Percentiles rank a stretch among this genome's conserved stretches.
Conservation (phyloP, 805 yeast genomes). For the Metschnikowia cubensis region DNA sequence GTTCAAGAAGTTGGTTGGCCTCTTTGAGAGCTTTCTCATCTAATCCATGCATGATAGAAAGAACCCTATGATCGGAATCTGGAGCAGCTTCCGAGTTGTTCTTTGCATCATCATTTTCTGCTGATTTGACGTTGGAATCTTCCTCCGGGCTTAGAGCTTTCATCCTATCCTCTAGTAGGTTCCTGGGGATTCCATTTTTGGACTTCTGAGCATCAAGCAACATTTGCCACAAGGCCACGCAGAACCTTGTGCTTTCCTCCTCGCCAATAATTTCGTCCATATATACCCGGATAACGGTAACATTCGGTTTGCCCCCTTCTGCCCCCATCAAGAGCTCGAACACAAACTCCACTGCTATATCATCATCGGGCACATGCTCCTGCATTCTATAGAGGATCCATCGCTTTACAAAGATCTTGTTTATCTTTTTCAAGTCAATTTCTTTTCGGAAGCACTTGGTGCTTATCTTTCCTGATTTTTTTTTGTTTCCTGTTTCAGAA, state of each 20-base stretch:
- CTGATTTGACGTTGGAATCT: conserved; percentile 11
- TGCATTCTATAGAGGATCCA: conserved; percentile 39
- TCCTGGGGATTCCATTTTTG: conserved; percentile 43
- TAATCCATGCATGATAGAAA: too few species aligned
- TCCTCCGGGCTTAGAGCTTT: neutral
- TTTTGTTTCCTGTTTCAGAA: neutral
- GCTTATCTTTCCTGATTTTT: neutral
- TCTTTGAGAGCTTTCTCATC: conserved; percentile 11
- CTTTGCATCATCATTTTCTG: neutral
- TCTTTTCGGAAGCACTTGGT: conserved; percentile 5
- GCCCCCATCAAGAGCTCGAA: conserved; percentile 36
- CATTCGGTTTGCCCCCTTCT: conserved; percentile 31
- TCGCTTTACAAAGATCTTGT: conserved; percentile 31
- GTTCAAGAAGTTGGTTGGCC: conserved; percentile 7
- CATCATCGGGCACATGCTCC: conserved; percentile 47
- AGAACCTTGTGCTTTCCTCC: conserved; percentile 36
- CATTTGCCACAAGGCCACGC: conserved; percentile 42
- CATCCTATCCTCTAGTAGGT: conserved; percentile 23
- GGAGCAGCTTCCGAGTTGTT: neutral
- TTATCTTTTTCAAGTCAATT: conserved; percentile 38
- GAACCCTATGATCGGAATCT: too few species aligned
- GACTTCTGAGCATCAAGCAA: conserved; percentile 43
- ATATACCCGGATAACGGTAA: conserved; percentile 40
- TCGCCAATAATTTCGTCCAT: conserved; percentile 44
- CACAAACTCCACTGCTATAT: conserved; percentile 44